Evolutionary conservation across 176 grass and related monocot genomes (phyloP), one percentile per base, ranked within the genome.

Genomic region (Oryza coarctata): DNA sequence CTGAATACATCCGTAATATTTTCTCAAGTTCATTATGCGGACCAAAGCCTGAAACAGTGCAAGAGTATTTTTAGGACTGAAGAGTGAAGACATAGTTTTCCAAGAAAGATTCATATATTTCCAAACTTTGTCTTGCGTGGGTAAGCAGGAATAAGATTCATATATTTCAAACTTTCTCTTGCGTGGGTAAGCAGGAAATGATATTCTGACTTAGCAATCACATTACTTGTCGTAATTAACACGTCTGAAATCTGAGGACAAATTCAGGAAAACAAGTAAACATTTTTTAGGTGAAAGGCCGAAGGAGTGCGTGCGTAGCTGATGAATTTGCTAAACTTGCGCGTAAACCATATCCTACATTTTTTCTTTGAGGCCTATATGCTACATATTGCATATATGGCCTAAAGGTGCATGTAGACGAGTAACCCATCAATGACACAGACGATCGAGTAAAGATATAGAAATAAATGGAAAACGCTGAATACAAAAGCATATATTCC

Each of bases 11-110:
- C 92, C 95, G 0, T 62, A 40, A 40, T 97, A 97, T 74, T 73
- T 89, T 79, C 86, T 75, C 86, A 94, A 76, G 62, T 83, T 92
- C 77, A 91, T 77, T 80, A 93, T 89, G 40, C 92, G 95, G 39
- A 94, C 22, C 33, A 97, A 29, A 73, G 88, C 90, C 92, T 97
- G 70, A 9, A 90, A 80, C 11, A 52, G 66, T 15, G 75, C 18
- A 43, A 63, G 17, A 73, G 20, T 60, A 2, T 79, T 10, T 40
- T 63, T 49, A 63, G 9, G 1, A 45, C 3, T 43, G 9, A 1
- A 43, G 3, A 47, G 2, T 44, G 9, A 1, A 43, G 32, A 7
- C 12, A 22, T 23, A 15, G 14, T 7, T 73, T 31, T 12, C 12
- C 25, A 57, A 66, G 17, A 74, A 30, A 40, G 32, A 70, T 17